A percentile compares a stretch with the other conserved stretches of the same genome.
phyloP scores from a whole-genome alignment of 2,329 filamentous ascomycete species.

The Septoria linicola region DNA sequence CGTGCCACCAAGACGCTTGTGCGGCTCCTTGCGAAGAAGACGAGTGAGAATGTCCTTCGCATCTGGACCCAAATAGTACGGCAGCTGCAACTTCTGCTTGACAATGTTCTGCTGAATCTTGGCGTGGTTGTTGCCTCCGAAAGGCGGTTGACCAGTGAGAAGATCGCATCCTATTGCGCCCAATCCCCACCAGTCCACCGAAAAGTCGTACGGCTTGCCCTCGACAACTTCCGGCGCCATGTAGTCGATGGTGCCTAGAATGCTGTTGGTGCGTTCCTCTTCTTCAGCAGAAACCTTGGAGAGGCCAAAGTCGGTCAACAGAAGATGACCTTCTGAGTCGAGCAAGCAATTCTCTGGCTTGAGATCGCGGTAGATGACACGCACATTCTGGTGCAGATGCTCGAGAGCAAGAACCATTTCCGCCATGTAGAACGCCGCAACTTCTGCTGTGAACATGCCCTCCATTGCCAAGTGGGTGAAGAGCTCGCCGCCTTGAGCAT shows the following conservation, averaged over 20 bases:
- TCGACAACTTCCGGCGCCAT: conserved; percentile 96
- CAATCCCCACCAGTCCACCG: conserved; percentile 98
- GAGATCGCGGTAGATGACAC: conserved; percentile 92
- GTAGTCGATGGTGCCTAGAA: conserved; percentile 94
- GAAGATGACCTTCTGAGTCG: conserved; percentile 84
- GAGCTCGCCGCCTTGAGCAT: conserved; percentile 92
- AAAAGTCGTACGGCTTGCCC: conserved; percentile 85
- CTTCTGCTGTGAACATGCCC: conserved; percentile 89
- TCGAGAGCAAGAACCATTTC: conserved; percentile 94
- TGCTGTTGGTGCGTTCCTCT: conserved; percentile 71
- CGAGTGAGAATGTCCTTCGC: conserved; percentile 92
- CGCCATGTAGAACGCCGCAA: conserved; percentile 95
- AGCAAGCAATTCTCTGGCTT: conserved; percentile 98
- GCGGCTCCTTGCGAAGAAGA: conserved; percentile 85
- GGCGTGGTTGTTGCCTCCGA: conserved; percentile 83
- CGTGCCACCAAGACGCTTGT: conserved; percentile 80
- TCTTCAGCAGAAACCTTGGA: conserved; percentile 84
- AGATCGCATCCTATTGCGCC: conserved; percentile 90
- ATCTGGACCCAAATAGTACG: conserved; percentile 87
- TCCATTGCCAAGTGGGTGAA: conserved; percentile 94
- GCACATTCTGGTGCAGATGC: conserved; percentile 86
- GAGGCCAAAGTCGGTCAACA: conserved; percentile 94
- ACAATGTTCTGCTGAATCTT: conserved; percentile 97
- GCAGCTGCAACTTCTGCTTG: conserved; percentile 83
- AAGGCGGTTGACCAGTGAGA: conserved; percentile 88